Conservation (phyloP, 2,329 filamentous ascomycete species). For the Aspergillus uvarum region DNA sequence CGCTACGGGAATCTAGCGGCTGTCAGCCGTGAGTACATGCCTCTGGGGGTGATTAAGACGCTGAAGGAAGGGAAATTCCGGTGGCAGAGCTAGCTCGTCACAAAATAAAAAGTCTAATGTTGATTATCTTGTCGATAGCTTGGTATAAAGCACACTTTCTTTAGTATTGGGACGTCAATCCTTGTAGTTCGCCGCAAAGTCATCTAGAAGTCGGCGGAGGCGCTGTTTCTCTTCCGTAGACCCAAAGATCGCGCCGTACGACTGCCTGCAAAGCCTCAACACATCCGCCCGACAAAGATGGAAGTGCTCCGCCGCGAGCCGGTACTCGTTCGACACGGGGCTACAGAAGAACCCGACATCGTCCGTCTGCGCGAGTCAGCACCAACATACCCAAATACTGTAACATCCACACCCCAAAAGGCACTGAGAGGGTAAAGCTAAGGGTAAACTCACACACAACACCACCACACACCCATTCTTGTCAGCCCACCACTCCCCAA, state of each 20-base stretch:
- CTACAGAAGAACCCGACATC: slow-evolving; percentile 81
- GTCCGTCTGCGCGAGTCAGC: slow-evolving; percentile 62
- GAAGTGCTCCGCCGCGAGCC: slow-evolving; percentile 71
- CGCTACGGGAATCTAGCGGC: slow-evolving; percentile 43
- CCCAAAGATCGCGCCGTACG: slow-evolving; percentile 67
- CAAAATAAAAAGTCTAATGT: not conserved
- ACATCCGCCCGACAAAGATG: slow-evolving; percentile 51
- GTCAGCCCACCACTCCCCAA: slow-evolving; percentile 67
- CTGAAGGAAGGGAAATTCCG: slow-evolving; percentile 42
- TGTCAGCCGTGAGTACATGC: slow-evolving; percentile 43
- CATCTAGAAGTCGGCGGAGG: slow-evolving; percentile 22
- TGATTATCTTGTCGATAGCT: not conserved
- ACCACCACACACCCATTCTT: slow-evolving; percentile 57
- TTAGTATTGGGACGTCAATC: slow-evolving; percentile 1
- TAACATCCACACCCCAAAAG: no score
- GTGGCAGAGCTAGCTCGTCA: slow-evolving; percentile 40
- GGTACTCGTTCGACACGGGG: slow-evolving; percentile 73
- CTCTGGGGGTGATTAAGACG: slow-evolving; percentile 45
- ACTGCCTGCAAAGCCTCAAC: slow-evolving; percentile 58
- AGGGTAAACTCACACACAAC: slow-evolving; percentile 61
- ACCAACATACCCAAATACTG: no score
- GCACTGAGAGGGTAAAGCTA: not conserved
- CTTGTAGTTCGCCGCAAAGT: slow-evolving; percentile 21
- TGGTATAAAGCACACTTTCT: not conserved
- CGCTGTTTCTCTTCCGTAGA: slow-evolving; percentile 57